Base-by-base conservation (phyloP, 176 grass and related monocot genomes). In the Cenchrus americanus region DNA sequence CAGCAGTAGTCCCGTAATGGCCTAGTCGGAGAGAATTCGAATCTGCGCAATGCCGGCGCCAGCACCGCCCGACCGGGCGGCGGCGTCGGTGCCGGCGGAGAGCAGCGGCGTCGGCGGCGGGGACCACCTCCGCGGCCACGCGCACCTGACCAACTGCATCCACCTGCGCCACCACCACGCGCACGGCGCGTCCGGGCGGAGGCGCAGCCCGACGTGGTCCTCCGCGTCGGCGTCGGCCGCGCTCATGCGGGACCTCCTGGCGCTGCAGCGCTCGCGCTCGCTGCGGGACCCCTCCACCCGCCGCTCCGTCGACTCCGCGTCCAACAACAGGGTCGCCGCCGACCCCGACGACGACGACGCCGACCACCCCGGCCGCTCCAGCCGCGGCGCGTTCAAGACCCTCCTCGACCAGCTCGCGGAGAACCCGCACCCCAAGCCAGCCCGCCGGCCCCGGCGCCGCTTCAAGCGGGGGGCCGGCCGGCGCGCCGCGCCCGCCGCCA, bases 141-240 rank as follows among this genome's bases (percentile, higher is more conserved):
- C 88, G 52, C 96, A 96, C 80, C 91, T 98, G 42, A 92, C 93
- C 76, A 95, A 89, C 86, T 94, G 85, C 68, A 89, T 92, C 87
- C 96, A 98, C 83, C 86, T 94, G 86, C 90, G 89, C 72, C 91
- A 87, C 84, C 91, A 95, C 83, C 92, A 89, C 80, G 49, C 75
- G 14, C 81, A 87, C 32, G 32, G 53, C 76, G 69, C 76, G 57
- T 85, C 85, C 34, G 84, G 87, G 27, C 82, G 78, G 83, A n/a
- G 71, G 79, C 80, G 77, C 80, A 77, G 84, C 79, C 91, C 68
- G 37, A 88, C 88, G 43, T 62, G 66, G 13, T 84, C 76, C 2
- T 50, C 88, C 19, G 64, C 86, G 3, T 78, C 75, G 0, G 88
- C 61, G 59, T 92, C 85, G 34, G 83, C 73, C 85, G 73, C 90